phyloP scores from a whole-genome alignment of 2,329 filamentous ascomycete species.

The Botrytis medusae region DNA sequence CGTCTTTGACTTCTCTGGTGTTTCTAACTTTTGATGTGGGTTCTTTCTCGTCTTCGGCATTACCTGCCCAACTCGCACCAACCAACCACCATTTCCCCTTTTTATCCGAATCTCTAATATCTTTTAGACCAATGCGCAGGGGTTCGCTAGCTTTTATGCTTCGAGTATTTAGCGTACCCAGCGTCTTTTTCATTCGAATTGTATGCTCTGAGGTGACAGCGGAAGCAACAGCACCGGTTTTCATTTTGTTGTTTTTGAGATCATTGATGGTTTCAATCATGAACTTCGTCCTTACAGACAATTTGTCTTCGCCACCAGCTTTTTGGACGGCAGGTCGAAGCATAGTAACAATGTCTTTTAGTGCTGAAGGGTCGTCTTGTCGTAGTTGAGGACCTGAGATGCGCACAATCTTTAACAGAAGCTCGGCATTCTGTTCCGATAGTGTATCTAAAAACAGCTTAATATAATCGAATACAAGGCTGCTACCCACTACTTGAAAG shows the following conservation, averaged over 20 bases:
- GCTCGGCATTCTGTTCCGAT: slow-evolving; percentile 82
- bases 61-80: slow-evolving; percentile 80
- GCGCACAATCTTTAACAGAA: slow-evolving; percentile 80
- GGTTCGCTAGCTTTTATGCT: slow-evolving; percentile 75
- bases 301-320: slow-evolving; percentile 65
- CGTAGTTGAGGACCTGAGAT: slow-evolving; percentile 79
- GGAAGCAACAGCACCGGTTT: slow-evolving; percentile 69
- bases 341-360: slow-evolving; percentile 84
- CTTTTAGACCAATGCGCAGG: slow-evolving; percentile 74
- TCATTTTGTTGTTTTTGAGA: slow-evolving; percentile 90
- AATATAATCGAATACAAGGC: slow-evolving; percentile 88
- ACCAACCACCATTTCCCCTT: slow-evolving; percentile 98
- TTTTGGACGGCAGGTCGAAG: slow-evolving; percentile 71
- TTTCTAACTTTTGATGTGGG: slow-evolving; percentile 15
- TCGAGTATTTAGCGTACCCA: slow-evolving; percentile 72
- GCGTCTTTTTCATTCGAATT: slow-evolving; percentile 81
- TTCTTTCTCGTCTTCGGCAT: slow-evolving; percentile 36
- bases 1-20: slow-evolving; percentile 36
- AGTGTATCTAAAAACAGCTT: slow-evolving; percentile 72
- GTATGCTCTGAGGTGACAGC: slow-evolving; percentile 77
- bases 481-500: slow-evolving; percentile 81
- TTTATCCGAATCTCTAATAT: slow-evolving; percentile 80
- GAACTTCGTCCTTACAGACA: slow-evolving; percentile 89
- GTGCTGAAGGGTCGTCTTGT: slow-evolving; percentile 80
- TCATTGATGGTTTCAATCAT: slow-evolving; percentile 97